Base-by-base conservation (phyloP, 768 basidiomycete genomes). In the Austroboletus eburneus region DNA sequence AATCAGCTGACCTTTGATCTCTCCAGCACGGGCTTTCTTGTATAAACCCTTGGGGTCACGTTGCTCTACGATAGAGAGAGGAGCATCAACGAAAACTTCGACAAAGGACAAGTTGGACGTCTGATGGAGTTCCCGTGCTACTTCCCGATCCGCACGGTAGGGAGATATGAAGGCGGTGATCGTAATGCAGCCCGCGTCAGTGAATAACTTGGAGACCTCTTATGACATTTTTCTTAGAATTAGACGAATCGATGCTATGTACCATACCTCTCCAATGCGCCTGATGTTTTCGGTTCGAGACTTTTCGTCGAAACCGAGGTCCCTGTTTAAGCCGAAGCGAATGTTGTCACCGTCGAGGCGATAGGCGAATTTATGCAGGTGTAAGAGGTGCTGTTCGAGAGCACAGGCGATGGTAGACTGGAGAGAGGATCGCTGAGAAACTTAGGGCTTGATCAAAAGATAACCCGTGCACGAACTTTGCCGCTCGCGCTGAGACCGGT, bases 91-190 rank as follows among this genome's bases (percentile, higher is more conserved):
- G 59, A 84, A 99, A 32, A 98, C 92, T 70, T 99, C 96, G 49
- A 99, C 63, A 68, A 99, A 98, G 32, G 83, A 80, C 35, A 98
- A 68, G 16, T 75, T 73, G 2, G 80, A 74, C 41, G 80, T 74
- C 39, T 80, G 76, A 67, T 99, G 95, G 23, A 98, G 75, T 48
- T 83, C 72, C 36, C 96, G 82, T 18, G 90, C 96, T 39, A 85
- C 64, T 12, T 79, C 75, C 27, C 96, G 83, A 72, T 99, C 95
- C 13, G 81, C 78, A 40, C 80, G 76, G 69, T 98, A 97, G n/a
- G 96, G 96, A 1, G 96, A 98, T 68, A 99, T 99, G 72, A 99
- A 99, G 12, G 96, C 94, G 16, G 96, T 95, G 63, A 97, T 75
- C 16, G 88, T 76, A 54, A 96, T 77, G 56, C 86, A 88, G 25